Evolutionary conservation across 1,284 basidiomycete species (phyloP).

Genomic region (Salmacisia buchloeana): DNA sequence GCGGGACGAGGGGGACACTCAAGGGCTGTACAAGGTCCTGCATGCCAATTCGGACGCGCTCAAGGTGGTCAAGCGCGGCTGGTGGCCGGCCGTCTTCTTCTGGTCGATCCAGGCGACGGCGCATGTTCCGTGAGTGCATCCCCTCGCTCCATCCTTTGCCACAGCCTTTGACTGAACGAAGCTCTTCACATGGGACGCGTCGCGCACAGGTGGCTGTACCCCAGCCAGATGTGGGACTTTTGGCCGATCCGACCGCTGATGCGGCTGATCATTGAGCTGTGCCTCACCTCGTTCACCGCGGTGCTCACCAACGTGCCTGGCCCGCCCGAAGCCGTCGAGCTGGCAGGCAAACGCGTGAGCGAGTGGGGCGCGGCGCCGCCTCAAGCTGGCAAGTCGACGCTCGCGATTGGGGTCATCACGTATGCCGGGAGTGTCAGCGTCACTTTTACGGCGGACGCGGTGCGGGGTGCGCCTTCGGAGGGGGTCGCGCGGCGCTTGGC

Average conservation of each 20-base stretch:
- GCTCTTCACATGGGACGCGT: too few species aligned
- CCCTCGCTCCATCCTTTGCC: conserved; percentile 7
- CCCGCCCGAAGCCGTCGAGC: conserved; percentile 25
- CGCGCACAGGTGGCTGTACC: neutral
- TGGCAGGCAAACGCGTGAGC: conserved; percentile 30
- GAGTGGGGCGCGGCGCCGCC: conserved; percentile 39
- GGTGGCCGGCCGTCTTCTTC: conserved; percentile 35
- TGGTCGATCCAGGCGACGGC: conserved; percentile 27
- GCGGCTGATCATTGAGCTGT: neutral
- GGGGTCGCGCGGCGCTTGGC: conserved; percentile 34
- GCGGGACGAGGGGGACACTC: conserved; percentile 13
- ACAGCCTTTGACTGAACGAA: neutral
- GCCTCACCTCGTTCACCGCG: conserved; percentile 28
- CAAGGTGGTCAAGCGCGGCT: conserved; percentile 36
- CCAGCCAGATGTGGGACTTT: neutral
- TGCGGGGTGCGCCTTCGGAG: conserved; percentile 21
- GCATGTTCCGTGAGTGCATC: conserved; percentile 26
- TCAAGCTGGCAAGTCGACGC: conserved; percentile 39
- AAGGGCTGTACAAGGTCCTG: conserved; percentile 31
- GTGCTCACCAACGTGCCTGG: conserved; percentile 48
- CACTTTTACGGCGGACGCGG: conserved; percentile 39
- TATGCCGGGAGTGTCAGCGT: conserved; percentile 35
- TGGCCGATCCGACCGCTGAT: neutral
- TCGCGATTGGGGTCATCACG: conserved; percentile 46
- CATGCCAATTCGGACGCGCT: conserved; percentile 31